Conservation (phyloP, 768 basidiomycete genomes). For the Cyathus striatus region DNA sequence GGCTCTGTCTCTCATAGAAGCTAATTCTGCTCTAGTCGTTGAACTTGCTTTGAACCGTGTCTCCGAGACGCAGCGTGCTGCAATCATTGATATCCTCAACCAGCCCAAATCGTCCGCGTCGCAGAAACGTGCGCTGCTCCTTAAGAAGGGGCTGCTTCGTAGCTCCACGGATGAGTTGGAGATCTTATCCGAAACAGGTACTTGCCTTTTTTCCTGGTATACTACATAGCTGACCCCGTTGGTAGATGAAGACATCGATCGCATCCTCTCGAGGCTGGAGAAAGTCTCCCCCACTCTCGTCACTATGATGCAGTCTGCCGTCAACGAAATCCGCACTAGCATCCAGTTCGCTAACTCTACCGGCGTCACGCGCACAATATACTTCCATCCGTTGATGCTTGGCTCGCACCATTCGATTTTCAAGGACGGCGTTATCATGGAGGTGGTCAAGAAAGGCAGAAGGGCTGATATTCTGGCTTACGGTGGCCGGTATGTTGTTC, state of each 20-base stretch:
- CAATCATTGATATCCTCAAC: conserved; percentile 60
- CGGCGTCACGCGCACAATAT: conserved; percentile 58
- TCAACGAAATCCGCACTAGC: conserved; percentile 61
- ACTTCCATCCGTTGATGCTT: conserved; percentile 73
- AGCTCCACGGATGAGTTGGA: conserved; percentile 74
- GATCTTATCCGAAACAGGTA: conserved; percentile 56
- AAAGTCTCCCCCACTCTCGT: conserved; percentile 52
- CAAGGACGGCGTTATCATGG: conserved; percentile 70
- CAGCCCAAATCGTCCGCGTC: conserved; percentile 60
- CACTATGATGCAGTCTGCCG: conserved; percentile 38
- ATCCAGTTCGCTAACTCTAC: conserved; percentile 54
- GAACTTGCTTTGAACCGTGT: conserved; percentile 60
- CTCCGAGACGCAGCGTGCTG: conserved; percentile 46
- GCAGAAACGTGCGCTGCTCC: conserved; percentile 64
- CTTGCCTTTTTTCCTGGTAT: conserved; percentile 10
- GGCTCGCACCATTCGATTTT: conserved; percentile 60
- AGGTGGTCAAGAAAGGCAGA: conserved; percentile 65
- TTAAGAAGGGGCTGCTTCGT: conserved; percentile 67
- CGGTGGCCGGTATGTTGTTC: conserved; percentile 63
- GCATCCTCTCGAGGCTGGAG: conserved; percentile 49
- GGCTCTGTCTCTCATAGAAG: conserved; percentile 1
- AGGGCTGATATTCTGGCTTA: conserved; percentile 67
- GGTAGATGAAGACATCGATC: conserved; percentile 60
- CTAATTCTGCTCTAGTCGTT: conserved; percentile 43
- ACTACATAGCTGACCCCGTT: background rate